Evolutionary conservation across 768 basidiomycete genomes (phyloP), one percentile per base, ranked within the genome.

Genomic region (Boletus rubescentipes): DNA sequence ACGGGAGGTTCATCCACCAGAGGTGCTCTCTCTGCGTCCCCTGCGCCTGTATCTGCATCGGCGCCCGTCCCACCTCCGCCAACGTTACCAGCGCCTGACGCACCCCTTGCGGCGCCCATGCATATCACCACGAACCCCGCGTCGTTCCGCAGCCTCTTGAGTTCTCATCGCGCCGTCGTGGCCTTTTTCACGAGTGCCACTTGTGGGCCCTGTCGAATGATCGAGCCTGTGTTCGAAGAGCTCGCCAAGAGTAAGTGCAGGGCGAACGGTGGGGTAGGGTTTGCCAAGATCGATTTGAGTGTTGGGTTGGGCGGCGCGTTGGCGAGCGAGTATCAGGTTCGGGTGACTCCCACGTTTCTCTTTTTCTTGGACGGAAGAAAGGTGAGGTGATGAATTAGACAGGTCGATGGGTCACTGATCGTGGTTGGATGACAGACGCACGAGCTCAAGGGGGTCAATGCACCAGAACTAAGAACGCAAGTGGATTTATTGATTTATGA

Each of bases 281-380:
- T 97, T 61, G 83, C 87, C 4, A 91, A 92, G 69, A 81, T 97
- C 34, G 95, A 98, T 71, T 74, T 92, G 59, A 82, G 79, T 5
- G 79, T 88, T 12, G 89, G 88, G 0, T 69, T 82, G 69, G 87
- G 88, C 0, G 63, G 70, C 4, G 73, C 74, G 49, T 71, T 96
- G 15, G 89, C 87, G 0, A 55, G 69, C 1, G 75, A 85, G 67
- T 89, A 81, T 73, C 76, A 80, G 14, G 82, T 97, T 1, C 70
- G 78, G 15, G 93, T 80, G 16, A 96, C 91, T 2, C 95, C 94
- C 6, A 94, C 92, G 1, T 96, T 98, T 64, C 73, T 89, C 37
- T 94, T 97, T 73, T 98, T 93, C 74, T 69, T 86, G 55, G 78
- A 89, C 54, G 91, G 86, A 1, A 75, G 79, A 46, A 85, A 89